Conservation (phyloP, 352 stramenopile genomes). For the Discostella stelligera region DNA sequence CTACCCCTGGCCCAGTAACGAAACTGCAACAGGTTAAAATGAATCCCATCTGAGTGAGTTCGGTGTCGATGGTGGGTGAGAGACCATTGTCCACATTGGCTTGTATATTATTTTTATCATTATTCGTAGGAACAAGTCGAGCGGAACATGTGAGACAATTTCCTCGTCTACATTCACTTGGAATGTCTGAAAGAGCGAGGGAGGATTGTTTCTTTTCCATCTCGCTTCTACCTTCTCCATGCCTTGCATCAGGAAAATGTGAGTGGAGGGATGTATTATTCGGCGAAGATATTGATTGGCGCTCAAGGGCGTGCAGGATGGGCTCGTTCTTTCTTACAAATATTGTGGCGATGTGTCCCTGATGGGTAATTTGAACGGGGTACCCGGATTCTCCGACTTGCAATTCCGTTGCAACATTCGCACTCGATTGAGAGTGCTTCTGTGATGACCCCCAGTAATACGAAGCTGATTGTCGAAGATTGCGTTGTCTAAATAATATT, state of each 20-base stretch:
- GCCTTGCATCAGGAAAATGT: not conserved
- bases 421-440: not conserved
- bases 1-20: slow-evolving; percentile 23
- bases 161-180: slow-evolving; percentile 36
- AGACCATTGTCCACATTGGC: slow-evolving; percentile 36
- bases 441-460: not conserved
- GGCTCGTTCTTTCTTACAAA: slow-evolving; percentile 31
- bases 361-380: slow-evolving; percentile 26
- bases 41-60: slow-evolving; percentile 18
- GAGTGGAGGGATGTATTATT: not conserved
- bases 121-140: not conserved
- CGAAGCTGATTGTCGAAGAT: not conserved
- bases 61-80: slow-evolving; percentile 14
- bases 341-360: slow-evolving; percentile 29
- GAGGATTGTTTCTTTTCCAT: not conserved
- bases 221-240: not conserved
- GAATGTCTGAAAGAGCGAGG: slow-evolving; percentile 33
- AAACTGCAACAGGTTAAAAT: slow-evolving; percentile 46
- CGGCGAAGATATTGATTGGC: slow-evolving; percentile 24
- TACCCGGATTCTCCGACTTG: slow-evolving; percentile 3
- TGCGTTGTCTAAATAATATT: not conserved
- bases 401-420: not conserved
- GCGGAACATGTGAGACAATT: slow-evolving; percentile 50
- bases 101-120: slow-evolving; percentile 10
- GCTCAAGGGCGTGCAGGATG: slow-evolving; percentile 39